phyloP scores from a whole-genome alignment of 2,329 filamentous ascomycete genomes.

The Aspergillus piperis region DNA sequence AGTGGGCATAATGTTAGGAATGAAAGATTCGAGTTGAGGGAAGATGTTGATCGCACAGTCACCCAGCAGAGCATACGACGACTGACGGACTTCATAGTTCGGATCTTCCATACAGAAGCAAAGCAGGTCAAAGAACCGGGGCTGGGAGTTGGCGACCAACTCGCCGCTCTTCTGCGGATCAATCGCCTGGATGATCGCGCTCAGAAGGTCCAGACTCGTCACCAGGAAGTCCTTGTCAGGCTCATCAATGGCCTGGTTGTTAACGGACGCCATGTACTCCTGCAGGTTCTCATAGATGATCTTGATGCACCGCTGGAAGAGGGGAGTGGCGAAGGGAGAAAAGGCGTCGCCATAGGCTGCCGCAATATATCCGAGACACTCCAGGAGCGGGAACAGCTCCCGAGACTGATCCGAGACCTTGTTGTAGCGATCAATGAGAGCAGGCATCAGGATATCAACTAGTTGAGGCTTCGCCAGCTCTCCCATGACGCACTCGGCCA shows the following conservation, averaged over 20 bases:
- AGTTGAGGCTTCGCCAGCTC: conserved; percentile 78
- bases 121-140: conserved; percentile 86
- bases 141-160: conserved; percentile 73
- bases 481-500: conserved; percentile 86
- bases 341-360: conserved; percentile 81
- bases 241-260: conserved; percentile 68
- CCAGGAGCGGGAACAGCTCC: conserved; percentile 92
- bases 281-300: conserved; percentile 92
- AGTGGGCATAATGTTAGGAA: conserved; percentile 72
- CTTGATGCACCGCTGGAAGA: conserved; percentile 84
- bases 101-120: conserved; percentile 89
- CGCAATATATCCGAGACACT: conserved; percentile 92
- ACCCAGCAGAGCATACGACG: conserved; percentile 89
- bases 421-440: conserved; percentile 84
- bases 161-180: conserved; percentile 71
- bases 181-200: conserved; percentile 88
- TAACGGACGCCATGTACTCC: conserved; percentile 69
- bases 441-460: conserved; percentile 87
- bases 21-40: conserved; percentile 71
- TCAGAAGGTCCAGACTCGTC: conserved; percentile 89
- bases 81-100: conserved; percentile 91
- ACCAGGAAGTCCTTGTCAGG: conserved; percentile 98
- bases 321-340: conserved; percentile 78
- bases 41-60: conserved; percentile 95
- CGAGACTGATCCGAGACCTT: conserved; percentile 83